Evolutionary conservation across 2,329 filamentous ascomycete species (phyloP).

Genomic region (Aspergillus eucalypticola): DNA sequence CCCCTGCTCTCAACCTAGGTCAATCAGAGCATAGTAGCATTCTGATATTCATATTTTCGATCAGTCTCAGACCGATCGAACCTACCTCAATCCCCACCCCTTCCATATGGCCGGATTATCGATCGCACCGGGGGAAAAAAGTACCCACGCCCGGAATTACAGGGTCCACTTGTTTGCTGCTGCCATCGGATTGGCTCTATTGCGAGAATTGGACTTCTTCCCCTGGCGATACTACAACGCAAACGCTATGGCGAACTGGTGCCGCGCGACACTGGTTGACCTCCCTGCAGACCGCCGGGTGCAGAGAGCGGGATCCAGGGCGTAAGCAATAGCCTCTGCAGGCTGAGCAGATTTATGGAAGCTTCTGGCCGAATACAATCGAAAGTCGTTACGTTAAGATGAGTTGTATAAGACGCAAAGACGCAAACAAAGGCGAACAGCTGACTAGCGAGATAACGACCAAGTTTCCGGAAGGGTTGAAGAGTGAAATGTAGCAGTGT

Average conservation of each 20-base stretch:
- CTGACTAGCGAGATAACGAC: conserved; percentile 43
- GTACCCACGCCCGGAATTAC: no score
- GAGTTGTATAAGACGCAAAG: conserved; percentile 37
- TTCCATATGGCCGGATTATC: no score
- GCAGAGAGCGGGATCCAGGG: not conserved
- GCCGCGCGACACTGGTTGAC: not conserved
- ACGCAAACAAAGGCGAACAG: conserved; percentile 42
- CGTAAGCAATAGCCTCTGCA: not conserved
- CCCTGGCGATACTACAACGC: not conserved
- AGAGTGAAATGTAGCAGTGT: conserved; percentile 37
- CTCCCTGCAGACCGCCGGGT: not conserved
- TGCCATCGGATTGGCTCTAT: no score
- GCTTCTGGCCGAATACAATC: conserved; percentile 40
- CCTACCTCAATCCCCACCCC: no score
- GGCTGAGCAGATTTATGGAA: conserved; percentile 8
- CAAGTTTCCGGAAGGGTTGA: conserved; percentile 38
- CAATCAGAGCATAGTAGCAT: no score
- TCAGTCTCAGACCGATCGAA: no score
- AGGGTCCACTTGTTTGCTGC: no score
- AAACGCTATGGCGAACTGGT: conserved; percentile 2
- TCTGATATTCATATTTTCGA: no score
- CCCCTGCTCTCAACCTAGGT: not conserved
- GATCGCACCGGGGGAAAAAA: no score
- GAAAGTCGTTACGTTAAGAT: conserved; percentile 44
- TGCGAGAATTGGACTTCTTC: no score